Base-by-base conservation (phyloP, 169 alveolate species). In the Cystoisospora suis region DNA sequence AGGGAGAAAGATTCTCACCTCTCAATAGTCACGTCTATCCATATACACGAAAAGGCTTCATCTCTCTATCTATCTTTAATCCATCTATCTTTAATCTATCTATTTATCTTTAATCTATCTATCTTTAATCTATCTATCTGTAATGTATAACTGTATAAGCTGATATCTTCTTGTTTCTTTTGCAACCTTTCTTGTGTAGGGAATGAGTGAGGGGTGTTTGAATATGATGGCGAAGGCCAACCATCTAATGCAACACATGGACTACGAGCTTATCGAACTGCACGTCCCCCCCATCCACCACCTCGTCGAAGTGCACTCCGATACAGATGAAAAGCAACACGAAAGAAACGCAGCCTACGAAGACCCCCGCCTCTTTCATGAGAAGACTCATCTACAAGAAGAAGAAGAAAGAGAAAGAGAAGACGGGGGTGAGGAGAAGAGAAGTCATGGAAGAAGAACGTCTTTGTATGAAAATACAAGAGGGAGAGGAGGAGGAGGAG, bases 181-280 rank as follows among this genome's bases (percentile, higher is more conserved):
- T 53, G 12, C 29, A 12, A 23, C 38, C 29, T 27, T 34, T 4
- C 23, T 69, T 69, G 36, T 88, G 27, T 93, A 94, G 95, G 97
- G 97, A 0, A 88, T 95, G 90, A 95, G 97, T 91, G 96, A 95
- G 80, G 97, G 96, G 29, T 95, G 97, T 77, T 91, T 95, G 83
- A 95, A 95, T 88, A 95, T 95, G 95, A 95, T 95, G n/a, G 97
- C 97, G 7, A 95, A 95, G 93, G 95, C 95, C 96, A 95, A 95
- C 58, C 96, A 95, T 70, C 81, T 95, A 72, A 86, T 95, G 83
- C 89, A 96, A 75, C 96, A 95, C 90, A 94, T 95, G 94, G 97
- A 95, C 69, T 95, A 93, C 89, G 97, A 95, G 40, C 86, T 95
- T 46, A 96, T 95, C 34, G 96, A 94, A 49, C 90, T 95, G 69